phyloP scores from a whole-genome alignment of 768 basidiomycete genomes.

The Lepiota brunneoincarnata region DNA sequence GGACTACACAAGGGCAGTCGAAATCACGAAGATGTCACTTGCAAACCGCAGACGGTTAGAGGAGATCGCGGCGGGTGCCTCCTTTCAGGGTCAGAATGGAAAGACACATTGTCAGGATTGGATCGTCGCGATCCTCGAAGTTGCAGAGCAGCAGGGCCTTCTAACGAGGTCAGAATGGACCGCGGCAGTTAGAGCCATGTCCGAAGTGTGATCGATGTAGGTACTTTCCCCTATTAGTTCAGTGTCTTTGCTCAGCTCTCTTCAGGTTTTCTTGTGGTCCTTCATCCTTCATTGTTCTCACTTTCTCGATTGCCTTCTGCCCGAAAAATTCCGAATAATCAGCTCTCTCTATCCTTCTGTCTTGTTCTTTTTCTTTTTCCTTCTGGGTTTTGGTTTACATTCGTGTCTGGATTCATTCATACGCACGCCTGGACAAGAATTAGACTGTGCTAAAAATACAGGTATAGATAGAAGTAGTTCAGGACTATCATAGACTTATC shows the following conservation, averaged over 20 bases:
- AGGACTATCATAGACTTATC: not conserved
- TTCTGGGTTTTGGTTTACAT: slow-evolving; percentile 6
- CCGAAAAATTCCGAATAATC: not conserved
- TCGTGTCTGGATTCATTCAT: slow-evolving; percentile 3
- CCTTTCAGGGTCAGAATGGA: slow-evolving; percentile 3
- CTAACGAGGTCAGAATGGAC: slow-evolving; percentile 8
- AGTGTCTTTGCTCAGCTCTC: not conserved
- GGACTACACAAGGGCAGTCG: slow-evolving; percentile 6
- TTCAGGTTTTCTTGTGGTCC: not conserved
- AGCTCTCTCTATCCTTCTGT: not conserved
- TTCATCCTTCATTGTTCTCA: not conserved
- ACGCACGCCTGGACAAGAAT: not conserved
- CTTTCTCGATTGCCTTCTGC: not conserved
- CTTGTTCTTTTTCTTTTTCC: not conserved
- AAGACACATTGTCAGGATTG: slow-evolving; percentile 11
- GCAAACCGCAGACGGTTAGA: slow-evolving; percentile 9
- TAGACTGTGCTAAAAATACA: slow-evolving; percentile 12
- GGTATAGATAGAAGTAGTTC: not conserved
- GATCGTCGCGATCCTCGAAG: slow-evolving; percentile 10
- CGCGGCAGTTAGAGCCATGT: slow-evolving; percentile 1
- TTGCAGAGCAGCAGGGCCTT: slow-evolving; percentile 9
- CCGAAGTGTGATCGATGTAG: slow-evolving; percentile 8
- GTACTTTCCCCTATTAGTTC: not conserved
- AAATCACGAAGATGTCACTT: slow-evolving; percentile 11
- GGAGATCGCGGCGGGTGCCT: slow-evolving; percentile 3